These are phyloP conservation scores for Trichaptum fuscoviolaceum DNA, from an alignment of 768 basidiomycete species.

Conservation along the genomic window DNA sequence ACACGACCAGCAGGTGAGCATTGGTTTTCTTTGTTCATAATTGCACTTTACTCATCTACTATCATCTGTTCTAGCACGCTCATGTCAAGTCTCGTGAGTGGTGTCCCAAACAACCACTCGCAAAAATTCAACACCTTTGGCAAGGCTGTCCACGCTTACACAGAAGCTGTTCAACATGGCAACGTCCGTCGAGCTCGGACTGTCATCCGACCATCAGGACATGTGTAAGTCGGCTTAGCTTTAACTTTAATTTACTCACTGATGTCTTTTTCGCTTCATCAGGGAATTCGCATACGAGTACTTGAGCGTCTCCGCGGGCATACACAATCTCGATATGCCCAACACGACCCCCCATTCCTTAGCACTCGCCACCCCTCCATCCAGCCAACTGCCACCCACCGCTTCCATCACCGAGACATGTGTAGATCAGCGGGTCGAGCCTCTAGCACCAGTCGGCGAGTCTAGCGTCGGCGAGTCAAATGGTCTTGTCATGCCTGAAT, in stretches of 20 bases:
- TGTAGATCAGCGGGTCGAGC: background rate
- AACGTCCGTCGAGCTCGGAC: background rate
- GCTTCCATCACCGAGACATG: background rate
- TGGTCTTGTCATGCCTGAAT: background rate
- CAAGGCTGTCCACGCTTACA: background rate
- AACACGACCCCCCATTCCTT: background rate
- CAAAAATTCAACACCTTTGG: background rate
- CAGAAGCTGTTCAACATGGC: background rate
- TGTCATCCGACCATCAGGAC: background rate
- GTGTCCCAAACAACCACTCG: background rate
- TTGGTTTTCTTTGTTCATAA: background rate
- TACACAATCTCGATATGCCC: background rate
- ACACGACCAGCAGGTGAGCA: background rate
- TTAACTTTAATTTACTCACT: background rate
- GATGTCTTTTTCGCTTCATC: background rate
- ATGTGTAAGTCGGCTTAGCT: background rate
- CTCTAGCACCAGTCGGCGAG: no score
- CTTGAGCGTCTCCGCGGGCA: background rate
- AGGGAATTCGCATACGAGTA: background rate
- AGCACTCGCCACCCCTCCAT: background rate
- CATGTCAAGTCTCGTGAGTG: background rate
- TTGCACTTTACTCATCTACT: background rate
- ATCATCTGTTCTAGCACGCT: background rate
- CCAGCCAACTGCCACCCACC: background rate
- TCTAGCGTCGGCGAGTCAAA: background rate